phyloP scores from a whole-genome alignment of 2,329 filamentous ascomycete species.

The Fusarium domesticum region DNA sequence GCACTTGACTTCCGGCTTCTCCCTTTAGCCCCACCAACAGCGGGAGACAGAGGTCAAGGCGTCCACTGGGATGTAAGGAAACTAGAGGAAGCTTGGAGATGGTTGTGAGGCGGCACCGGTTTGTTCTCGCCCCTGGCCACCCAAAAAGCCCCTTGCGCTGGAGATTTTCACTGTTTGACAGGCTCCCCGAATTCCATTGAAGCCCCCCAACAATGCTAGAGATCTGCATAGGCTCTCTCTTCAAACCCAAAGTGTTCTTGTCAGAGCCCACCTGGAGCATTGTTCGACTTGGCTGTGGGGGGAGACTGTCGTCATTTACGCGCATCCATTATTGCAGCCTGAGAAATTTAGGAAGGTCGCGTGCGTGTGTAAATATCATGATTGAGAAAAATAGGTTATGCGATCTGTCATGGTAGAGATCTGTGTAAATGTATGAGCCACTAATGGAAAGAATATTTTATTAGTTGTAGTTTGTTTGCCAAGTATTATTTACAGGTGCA shows the following conservation, averaged over 20 bases:
- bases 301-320: conserved; percentile 21
- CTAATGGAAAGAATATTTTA: no score
- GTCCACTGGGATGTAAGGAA: conserved; percentile 13
- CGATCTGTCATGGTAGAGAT: not conserved
- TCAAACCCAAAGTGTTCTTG: conserved; percentile 15
- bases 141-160: not conserved
- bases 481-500: no score
- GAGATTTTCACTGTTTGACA: conserved; percentile 16
- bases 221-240: conserved; percentile 7
- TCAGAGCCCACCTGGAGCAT: conserved; percentile 7
- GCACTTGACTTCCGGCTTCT: conserved; percentile 33
- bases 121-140: conserved; percentile 32
- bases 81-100: conserved; percentile 17
- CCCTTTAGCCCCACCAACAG: conserved; percentile 23
- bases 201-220: conserved; percentile 11
- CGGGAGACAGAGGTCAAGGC: conserved; percentile 14
- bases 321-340: conserved; percentile 17
- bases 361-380: conserved; percentile 9
- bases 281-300: conserved; percentile 3
- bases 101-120: conserved; percentile 25
- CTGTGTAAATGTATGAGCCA: no score
- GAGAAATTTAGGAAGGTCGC: conserved; percentile 12
- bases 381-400: conserved; percentile 3
- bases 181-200: conserved; percentile 13
- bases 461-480: no score